Conservation (phyloP, 176 grass and related monocot species). For the Pharus latifolius region DNA sequence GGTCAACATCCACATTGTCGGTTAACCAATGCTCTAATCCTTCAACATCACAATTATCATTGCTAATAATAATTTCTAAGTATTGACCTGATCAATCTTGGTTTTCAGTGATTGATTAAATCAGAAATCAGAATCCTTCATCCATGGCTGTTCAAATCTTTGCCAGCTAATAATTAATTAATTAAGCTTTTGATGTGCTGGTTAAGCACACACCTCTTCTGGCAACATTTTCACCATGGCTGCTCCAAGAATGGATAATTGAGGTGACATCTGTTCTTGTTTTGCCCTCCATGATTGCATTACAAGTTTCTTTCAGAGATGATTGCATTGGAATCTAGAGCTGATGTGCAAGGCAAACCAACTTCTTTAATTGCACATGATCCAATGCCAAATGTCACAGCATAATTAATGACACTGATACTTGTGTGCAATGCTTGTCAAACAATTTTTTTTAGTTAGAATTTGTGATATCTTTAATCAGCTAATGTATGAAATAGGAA, state of each 20-base stretch:
- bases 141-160: too few species aligned
- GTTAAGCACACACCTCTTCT: neutral
- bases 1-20: constrained; percentile 16
- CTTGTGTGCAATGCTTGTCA: too few species aligned
- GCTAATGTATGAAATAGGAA: too few species aligned
- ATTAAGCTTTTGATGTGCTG: neutral
- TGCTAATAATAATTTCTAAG: neutral
- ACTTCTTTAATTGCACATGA: constrained; percentile 15
- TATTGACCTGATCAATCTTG: neutral
- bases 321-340: neutral
- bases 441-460: too few species aligned
- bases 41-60: neutral
- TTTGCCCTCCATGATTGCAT: constrained; percentile 11
- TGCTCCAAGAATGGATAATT: neutral
- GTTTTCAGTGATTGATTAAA: too few species aligned
- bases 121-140: too few species aligned
- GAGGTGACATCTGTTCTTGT: neutral
- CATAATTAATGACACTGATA: neutral
- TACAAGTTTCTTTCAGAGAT: neutral
- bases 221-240: constrained; percentile 5
- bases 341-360: neutral
- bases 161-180: neutral
- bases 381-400: neutral
- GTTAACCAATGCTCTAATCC: constrained; percentile 7
- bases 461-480: too few species aligned